phyloP scores from a whole-genome alignment of 768 basidiomycete genomes.

The Mycena amicta region DNA sequence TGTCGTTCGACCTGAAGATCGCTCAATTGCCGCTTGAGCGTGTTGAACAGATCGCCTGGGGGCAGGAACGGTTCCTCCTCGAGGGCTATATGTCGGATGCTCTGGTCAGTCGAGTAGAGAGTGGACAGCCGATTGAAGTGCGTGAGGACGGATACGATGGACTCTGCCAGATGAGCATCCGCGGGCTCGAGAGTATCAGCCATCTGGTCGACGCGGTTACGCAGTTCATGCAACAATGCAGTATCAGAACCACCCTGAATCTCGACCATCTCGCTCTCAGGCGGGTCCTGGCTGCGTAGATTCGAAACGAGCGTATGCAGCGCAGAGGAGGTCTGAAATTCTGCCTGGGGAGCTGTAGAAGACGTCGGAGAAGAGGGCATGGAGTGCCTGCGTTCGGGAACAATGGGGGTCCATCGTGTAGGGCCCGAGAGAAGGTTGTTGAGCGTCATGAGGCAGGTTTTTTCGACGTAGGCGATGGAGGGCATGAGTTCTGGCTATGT shows the following conservation, averaged over 20 bases:
- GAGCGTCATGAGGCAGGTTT: conserved; percentile 73
- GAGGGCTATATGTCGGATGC: conserved; percentile 1
- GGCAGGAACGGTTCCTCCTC: conserved; percentile 18
- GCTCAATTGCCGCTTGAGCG: conserved; percentile 67
- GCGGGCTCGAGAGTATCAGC: conserved; percentile 43
- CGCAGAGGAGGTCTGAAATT: conserved; percentile 45
- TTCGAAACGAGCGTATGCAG: conserved; percentile 65
- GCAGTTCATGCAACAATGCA: conserved; percentile 63
- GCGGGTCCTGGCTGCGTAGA: conserved; percentile 52
- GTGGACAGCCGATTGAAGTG: conserved; percentile 67
- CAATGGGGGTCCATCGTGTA: conserved; percentile 53
- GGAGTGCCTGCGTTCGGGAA: conserved; percentile 63
- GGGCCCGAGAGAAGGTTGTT: conserved; percentile 65
- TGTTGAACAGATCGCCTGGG: conserved; percentile 52
- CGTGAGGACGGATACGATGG: conserved; percentile 69
- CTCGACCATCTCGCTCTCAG: conserved; percentile 49
- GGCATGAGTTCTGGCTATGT: conserved; percentile 62
- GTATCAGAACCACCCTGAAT: conserved; percentile 43
- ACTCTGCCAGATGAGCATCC: conserved; percentile 66
- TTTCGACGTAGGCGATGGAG: conserved; percentile 74
- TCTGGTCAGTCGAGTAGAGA: conserved; percentile 33
- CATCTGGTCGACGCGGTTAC: conserved; percentile 51
- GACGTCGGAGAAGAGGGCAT: conserved; percentile 50
- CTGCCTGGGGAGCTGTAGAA: conserved; percentile 31
- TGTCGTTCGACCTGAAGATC: conserved; percentile 64